phyloP scores from a whole-genome alignment of 192 early-diverging fungal species.

The Coemansia sp. region DNA sequence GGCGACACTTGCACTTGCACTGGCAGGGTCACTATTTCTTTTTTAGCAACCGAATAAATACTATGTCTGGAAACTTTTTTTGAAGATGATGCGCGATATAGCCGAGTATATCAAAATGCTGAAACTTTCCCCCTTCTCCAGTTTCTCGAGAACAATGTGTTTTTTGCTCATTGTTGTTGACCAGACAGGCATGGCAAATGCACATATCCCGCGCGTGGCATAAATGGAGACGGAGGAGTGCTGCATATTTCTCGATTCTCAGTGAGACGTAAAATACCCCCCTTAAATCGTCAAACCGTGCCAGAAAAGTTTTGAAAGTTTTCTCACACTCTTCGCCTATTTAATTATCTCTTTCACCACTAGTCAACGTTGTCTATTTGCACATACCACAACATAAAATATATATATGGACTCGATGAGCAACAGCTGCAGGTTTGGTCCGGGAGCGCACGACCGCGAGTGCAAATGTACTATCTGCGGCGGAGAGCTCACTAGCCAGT shows the following conservation, averaged over 20 bases:
- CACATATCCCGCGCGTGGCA: not conserved
- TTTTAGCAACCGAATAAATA: not conserved
- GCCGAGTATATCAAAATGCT: not conserved
- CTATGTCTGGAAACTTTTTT: not conserved
- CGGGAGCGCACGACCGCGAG: constrained; percentile 7
- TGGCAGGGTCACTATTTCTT: not conserved
- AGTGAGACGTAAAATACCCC: not conserved
- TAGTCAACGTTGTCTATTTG: not conserved
- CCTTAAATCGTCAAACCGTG: not conserved
- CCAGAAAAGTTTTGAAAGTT: not conserved
- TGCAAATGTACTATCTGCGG: constrained; percentile 2
- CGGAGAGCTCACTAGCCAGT: not conserved
- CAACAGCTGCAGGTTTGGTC: not conserved
- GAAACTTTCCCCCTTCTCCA: not conserved
- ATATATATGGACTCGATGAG: not conserved
- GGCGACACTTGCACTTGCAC: not conserved
- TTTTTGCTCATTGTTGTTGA: not conserved
- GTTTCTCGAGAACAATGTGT: not conserved
- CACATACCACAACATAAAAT: not conserved
- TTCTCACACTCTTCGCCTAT: not conserved
- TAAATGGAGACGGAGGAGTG: not conserved
- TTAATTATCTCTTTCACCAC: not conserved
- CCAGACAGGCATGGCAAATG: not conserved
- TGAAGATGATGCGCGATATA: not conserved
- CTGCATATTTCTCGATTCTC: not conserved